A percentile compares a stretch with the other conserved stretches of the same genome.
Conservation (phyloP, 2,329 filamentous ascomycete genomes). For the Venturia asperata region DNA sequence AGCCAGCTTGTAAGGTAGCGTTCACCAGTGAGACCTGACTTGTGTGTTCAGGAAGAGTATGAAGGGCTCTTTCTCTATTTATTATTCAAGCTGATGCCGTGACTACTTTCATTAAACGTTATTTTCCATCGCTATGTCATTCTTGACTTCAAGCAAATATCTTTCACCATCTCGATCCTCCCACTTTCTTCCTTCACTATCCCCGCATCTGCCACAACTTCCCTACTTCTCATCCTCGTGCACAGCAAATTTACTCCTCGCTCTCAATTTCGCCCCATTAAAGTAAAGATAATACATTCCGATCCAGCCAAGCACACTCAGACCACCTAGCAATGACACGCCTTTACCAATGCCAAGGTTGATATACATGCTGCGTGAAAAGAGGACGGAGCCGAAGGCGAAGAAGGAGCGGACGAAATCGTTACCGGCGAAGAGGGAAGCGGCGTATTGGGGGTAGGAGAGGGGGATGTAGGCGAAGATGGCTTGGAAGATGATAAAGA, state of each 20-base stretch:
- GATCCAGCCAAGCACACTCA: constrained; percentile 16
- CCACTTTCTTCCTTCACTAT: neutral
- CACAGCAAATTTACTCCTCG: constrained; percentile 17
- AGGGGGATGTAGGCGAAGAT: constrained; percentile 19
- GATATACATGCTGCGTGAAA: constrained; percentile 15
- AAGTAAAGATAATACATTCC: constrained; percentile 18
- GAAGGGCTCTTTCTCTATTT: too few species aligned
- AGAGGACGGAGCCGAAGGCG: constrained; percentile 16
- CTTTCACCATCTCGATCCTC: neutral
- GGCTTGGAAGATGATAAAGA: constrained; percentile 18
- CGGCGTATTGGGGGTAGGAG: constrained; percentile 19
- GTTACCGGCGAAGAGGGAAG: constrained; percentile 18
- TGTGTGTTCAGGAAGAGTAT: too few species aligned
- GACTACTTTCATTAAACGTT: too few species aligned
- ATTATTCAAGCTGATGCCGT: too few species aligned
- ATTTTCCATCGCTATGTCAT: too few species aligned
- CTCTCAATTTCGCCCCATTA: constrained; percentile 16
- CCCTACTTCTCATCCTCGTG: constrained; percentile 10
- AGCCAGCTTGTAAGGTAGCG: too few species aligned
- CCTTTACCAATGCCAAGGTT: constrained; percentile 18
- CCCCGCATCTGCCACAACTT: too few species aligned
- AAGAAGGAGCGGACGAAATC: constrained; percentile 14
- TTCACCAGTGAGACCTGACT: too few species aligned
- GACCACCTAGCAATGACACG: neutral
- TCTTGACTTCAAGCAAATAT: too few species aligned